These are phyloP conservation scores for Monosporozyma yasuniensis DNA, from an alignment of 805 yeast species.

Conservation along the genomic window DNA sequence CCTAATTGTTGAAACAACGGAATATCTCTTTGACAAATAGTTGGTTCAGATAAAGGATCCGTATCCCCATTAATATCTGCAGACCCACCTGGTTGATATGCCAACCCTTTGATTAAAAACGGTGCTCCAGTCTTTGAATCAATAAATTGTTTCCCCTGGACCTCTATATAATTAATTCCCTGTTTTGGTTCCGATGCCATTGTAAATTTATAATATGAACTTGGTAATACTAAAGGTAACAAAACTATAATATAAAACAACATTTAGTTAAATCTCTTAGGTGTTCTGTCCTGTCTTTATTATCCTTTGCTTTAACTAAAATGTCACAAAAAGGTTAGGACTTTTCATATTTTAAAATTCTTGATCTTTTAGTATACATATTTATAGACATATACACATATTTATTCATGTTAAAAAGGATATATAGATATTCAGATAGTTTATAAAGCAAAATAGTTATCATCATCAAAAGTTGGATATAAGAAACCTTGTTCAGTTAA, in stretches of 20 bases:
- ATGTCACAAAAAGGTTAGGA: not conserved
- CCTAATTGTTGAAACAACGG: conserved; percentile 74
- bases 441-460: conserved; percentile 44
- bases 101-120: conserved; percentile 78
- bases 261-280: no score
- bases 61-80: conserved; percentile 47
- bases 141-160: conserved; percentile 62
- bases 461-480: conserved; percentile 63
- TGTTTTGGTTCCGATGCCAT: not conserved
- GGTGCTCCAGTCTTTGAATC: conserved; percentile 69
- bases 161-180: conserved; percentile 55
- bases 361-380: no score
- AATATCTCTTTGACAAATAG: conserved; percentile 73
- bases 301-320: not conserved
- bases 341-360: not conserved
- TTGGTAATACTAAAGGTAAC: not conserved
- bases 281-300: not conserved
- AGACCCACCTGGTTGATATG: conserved; percentile 94
- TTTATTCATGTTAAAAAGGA: no score
- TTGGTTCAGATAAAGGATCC: conserved; percentile 74
- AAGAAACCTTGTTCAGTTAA: conserved; percentile 61
- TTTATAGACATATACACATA: no score
- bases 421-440: not conserved
- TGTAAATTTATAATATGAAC: not conserved
- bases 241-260: not conserved